Evolutionary conservation across 164 flowering plant genomes (phyloP), one percentile per base, ranked within the genome.

Genomic region (Magnolia changhungtana): DNA sequence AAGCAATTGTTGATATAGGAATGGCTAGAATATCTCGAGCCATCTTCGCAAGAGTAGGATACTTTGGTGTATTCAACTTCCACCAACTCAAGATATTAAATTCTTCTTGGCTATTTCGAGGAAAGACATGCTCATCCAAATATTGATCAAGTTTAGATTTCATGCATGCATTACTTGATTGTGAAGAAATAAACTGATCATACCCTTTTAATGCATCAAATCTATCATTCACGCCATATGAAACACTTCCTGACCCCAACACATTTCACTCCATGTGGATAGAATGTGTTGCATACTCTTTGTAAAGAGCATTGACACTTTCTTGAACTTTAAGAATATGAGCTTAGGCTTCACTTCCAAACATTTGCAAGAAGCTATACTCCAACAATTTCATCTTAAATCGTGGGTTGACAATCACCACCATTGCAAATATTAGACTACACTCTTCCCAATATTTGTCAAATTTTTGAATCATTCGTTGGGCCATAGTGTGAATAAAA

Each of bases 1-100:
- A 45, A n/a, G 59, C 24, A n/a, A 74, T 55, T 49, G 64, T 74
- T 1, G 69, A 74, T 45, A 74, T 29, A 3, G 76, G 70, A 74
- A 64, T 74, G 11, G 31, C 58, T 50, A 74, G 50, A 31, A 65
- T 66, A 64, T 74, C 76, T 21, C 49, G 66, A 1, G 67, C 65
- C 75, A 58, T 73, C 45, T 10, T 21, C 2, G 64, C 14, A 16
- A 73, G 49, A 9, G 9, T 20, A 63, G 4, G 67, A 20, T 63
- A 63, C 23, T n/a, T 3, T 20, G n/a, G 21, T 63, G n/a, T 2
- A n/a, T 1, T 8, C 1, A 23, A 63, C 8, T 63, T 63, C 23
- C 67, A 63, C n/a, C 8, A 63, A 4, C 8, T 4, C n/a, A 63
- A n/a, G 7, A 63, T 63, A 63, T 19, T 63, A 18, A 63, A 63